These are phyloP conservation scores for Pichia ethanolica DNA, from an alignment of 805 yeast species.

Conservation along the genomic window DNA sequence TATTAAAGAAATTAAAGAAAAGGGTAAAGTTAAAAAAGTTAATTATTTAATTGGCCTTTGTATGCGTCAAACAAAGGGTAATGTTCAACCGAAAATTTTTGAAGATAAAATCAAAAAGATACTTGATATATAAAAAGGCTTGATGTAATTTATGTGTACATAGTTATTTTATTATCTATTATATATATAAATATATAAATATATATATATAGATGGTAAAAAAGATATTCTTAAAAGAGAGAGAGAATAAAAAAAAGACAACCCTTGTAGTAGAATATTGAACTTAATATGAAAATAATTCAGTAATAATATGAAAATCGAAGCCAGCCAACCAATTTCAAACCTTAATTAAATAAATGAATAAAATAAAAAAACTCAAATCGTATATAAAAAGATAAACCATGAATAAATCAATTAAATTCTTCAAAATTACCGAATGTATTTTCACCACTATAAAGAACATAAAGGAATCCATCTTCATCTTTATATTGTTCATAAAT, in stretches of 20 bases:
- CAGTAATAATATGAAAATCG: no score
- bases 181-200: no score
- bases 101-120: conserved; percentile 18
- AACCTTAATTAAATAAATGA: no score
- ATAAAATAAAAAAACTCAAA: no score
- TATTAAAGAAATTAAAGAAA: conserved; percentile 41
- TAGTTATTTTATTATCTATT: no score
- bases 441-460: conserved; percentile 94
- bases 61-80: conserved; percentile 74
- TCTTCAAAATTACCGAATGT: conserved; percentile 63
- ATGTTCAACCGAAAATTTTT: conserved; percentile 27
- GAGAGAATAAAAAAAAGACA: no score
- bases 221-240: no score
- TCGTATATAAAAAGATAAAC: not conserved
- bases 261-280: no score
- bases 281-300: no score
- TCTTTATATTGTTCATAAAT: conserved; percentile 96
- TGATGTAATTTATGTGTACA: no score
- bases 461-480: conserved; percentile 94
- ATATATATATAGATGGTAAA: no score
- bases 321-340: no score
- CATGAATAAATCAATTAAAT: not conserved
- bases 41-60: conserved; percentile 78
- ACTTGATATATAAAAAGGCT: conserved; percentile 5
- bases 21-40: conserved; percentile 56